phyloP scores from a whole-genome alignment of 208 protist genomes.

The Acanthamoeba lenticulata region DNA sequence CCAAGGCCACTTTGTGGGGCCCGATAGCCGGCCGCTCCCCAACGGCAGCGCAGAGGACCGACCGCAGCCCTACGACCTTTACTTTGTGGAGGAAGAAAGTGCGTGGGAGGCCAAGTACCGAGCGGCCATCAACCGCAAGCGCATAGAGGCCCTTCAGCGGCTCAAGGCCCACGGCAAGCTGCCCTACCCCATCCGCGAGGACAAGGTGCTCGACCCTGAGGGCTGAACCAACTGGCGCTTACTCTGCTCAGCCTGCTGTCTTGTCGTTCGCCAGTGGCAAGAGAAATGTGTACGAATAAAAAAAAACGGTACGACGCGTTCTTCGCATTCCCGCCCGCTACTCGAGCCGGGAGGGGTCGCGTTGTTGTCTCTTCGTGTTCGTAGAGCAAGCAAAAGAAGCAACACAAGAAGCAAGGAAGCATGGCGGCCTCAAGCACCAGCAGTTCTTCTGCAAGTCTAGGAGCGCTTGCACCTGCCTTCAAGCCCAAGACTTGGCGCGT shows the following conservation, averaged over 20 bases:
- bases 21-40: background rate
- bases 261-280: too few species aligned
- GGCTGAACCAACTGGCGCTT: background rate
- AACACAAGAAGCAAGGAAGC: too few species aligned
- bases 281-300: too few species aligned
- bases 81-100: slow-evolving; percentile 60
- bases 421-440: too few species aligned
- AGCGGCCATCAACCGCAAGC: background rate
- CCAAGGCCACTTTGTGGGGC: background rate
- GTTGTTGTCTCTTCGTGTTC: too few species aligned
- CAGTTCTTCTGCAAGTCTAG: too few species aligned
- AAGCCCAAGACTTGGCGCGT: background rate
- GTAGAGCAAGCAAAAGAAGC: too few species aligned
- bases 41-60: background rate
- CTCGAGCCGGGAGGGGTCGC: too few species aligned
- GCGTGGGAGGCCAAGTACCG: slow-evolving; percentile 65
- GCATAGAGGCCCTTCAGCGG: background rate
- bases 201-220: slow-evolving; percentile 62
- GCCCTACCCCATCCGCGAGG: slow-evolving; percentile 41
- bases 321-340: too few species aligned
- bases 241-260: too few species aligned
- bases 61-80: slow-evolving; percentile 32
- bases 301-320: too few species aligned
- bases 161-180: slow-evolving; percentile 51
- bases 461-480: too few species aligned